These are phyloP conservation scores for Skeletonema tropicum DNA, from an alignment of 108 stramenopile genomes.

Conservation along the genomic window DNA sequence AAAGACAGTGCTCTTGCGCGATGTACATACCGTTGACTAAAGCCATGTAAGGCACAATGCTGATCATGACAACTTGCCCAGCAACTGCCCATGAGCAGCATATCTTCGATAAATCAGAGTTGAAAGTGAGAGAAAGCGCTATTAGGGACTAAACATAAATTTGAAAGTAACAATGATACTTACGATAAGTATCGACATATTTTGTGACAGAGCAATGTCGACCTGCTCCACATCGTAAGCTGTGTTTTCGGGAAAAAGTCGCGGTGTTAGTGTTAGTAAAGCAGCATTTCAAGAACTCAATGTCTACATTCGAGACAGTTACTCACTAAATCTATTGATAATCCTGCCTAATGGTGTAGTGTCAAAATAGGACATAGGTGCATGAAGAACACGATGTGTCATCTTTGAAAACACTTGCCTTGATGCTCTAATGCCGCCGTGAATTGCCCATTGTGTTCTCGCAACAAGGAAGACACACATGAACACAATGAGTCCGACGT, in stretches of 20 bases:
- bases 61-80: conserved; percentile 7
- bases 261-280: too few species aligned
- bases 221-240: conserved; percentile 31
- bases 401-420: conserved; percentile 40
- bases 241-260: background rate
- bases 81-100: conserved; percentile 9
- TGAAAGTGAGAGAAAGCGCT: conserved; percentile 40
- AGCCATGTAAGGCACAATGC: conserved; percentile 13
- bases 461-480: conserved; percentile 56
- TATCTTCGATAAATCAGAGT: conserved; percentile 29
- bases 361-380: conserved; percentile 93
- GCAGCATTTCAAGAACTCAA: conserved; percentile 53
- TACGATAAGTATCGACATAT: conserved; percentile 31
- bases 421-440: conserved; percentile 40
- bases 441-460: conserved; percentile 61
- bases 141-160: conserved; percentile 47
- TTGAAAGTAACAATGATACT: conserved; percentile 67
- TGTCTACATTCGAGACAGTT: conserved; percentile 81
- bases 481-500: conserved; percentile 47
- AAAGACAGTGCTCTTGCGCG: conserved; percentile 56
- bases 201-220: conserved; percentile 55
- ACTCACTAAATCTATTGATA: conserved; percentile 87
- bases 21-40: conserved; percentile 58
- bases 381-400: conserved; percentile 57
- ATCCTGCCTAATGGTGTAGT: conserved; percentile 93